phyloP scores from a whole-genome alignment of 129 eudicot species.

The Cynara cardunculus region DNA sequence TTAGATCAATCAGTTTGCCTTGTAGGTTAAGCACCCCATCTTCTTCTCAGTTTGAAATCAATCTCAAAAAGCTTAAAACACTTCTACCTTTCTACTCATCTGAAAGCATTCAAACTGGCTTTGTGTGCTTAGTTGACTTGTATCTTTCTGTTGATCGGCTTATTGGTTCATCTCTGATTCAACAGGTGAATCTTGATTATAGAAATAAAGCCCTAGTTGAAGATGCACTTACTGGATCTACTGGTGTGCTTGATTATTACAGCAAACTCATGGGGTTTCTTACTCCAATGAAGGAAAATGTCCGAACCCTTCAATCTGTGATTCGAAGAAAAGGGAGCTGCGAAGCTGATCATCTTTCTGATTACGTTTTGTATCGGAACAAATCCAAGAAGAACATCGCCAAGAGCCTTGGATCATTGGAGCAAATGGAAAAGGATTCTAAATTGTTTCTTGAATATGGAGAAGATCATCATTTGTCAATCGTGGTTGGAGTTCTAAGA shows the following conservation, averaged over 20 bases:
- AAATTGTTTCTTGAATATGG: background rate
- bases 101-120: background rate
- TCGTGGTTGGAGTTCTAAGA: constrained; percentile 24
- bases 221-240: constrained; percentile 12
- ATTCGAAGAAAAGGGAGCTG: constrained; percentile 42
- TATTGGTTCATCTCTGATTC: background rate
- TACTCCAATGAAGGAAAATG: constrained; percentile 32
- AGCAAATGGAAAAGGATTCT: constrained; percentile 7
- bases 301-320: constrained; percentile 46
- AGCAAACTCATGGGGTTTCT: constrained; percentile 30
- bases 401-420: background rate
- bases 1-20: constrained; percentile 29
- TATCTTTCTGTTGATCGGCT: constrained; percentile 19
- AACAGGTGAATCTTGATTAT: constrained; percentile 17
- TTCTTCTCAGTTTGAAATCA: constrained; percentile 7
- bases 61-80: constrained; percentile 6
- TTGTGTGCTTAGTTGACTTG: constrained; percentile 13
- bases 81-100: constrained; percentile 4
- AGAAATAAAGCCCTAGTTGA: constrained; percentile 8
- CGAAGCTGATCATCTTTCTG: background rate
- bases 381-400: constrained; percentile 9
- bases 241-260: constrained; percentile 11
- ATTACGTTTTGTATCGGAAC: background rate
- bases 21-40: constrained; percentile 5
- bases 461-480: constrained; percentile 20